phyloP scores from a whole-genome alignment of 2,329 filamentous ascomycete species.

The Lachnellula cervina region DNA sequence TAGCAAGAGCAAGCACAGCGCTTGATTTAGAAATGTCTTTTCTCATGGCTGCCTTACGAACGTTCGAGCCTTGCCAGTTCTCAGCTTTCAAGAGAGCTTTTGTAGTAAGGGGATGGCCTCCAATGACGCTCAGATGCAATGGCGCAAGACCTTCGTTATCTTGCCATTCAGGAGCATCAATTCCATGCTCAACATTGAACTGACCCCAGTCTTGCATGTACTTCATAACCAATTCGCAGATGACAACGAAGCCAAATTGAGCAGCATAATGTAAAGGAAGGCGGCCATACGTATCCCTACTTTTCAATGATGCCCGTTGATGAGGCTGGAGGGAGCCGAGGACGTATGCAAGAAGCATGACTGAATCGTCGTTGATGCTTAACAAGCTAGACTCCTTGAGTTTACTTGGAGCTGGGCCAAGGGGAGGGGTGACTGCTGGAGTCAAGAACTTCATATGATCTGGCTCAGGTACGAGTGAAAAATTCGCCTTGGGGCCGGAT shows the following conservation, averaged over 20 bases:
- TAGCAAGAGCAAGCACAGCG: constrained; percentile 80
- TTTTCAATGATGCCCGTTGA: constrained; percentile 64
- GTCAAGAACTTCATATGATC: constrained; percentile 63
- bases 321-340: constrained; percentile 63
- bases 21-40: constrained; percentile 76
- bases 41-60: constrained; percentile 59
- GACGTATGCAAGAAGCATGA: constrained; percentile 58
- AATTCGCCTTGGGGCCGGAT: constrained; percentile 33
- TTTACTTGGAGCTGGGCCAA: constrained; percentile 56
- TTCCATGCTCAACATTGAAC: constrained; percentile 78
- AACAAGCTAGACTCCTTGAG: constrained; percentile 64
- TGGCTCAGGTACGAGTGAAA: constrained; percentile 39
- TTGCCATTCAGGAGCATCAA: constrained; percentile 85
- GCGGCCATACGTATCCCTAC: constrained; percentile 73
- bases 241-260: constrained; percentile 88
- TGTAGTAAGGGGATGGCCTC: constrained; percentile 83
- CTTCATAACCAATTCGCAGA: constrained; percentile 81
- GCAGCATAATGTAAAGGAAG: constrained; percentile 89
- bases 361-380: constrained; percentile 67
- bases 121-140: constrained; percentile 86
- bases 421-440: constrained; percentile 65
- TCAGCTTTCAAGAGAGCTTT: constrained; percentile 75
- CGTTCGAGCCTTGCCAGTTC: constrained; percentile 61
- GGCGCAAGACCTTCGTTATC: constrained; percentile 89
- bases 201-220: constrained; percentile 86